These are phyloP conservation scores for Collybia nuda DNA, from an alignment of 768 basidiomycete species.

Conservation along the genomic window DNA sequence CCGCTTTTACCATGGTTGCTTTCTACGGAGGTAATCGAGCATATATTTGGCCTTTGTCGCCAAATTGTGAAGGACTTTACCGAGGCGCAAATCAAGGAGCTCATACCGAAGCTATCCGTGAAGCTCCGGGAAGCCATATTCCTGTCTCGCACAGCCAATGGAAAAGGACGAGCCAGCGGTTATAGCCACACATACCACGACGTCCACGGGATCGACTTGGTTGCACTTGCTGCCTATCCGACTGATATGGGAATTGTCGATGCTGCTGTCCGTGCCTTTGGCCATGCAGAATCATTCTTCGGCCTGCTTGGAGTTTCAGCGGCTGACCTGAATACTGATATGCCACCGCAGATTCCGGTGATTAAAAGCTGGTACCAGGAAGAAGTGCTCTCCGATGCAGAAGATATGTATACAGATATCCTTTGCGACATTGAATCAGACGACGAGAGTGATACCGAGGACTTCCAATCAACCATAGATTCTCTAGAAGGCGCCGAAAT, in stretches of 20 bases:
- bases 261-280: slow-evolving; percentile 13
- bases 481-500: too few species aligned
- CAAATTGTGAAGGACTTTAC: slow-evolving; percentile 34
- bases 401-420: too few species aligned
- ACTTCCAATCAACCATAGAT: too few species aligned
- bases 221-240: slow-evolving; percentile 17
- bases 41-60: slow-evolving; percentile 28
- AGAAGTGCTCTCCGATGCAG: too few species aligned
- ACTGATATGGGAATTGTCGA: slow-evolving; percentile 17
- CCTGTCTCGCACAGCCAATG: slow-evolving; percentile 5
- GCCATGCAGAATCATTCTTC: slow-evolving; percentile 19
- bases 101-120: slow-evolving; percentile 24
- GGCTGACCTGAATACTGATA: not conserved
- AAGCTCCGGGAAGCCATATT: slow-evolving; percentile 21
- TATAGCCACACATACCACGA: slow-evolving; percentile 28
- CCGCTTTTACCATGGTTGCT: slow-evolving; percentile 26
- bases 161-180: slow-evolving; percentile 18
- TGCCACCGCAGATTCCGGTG: not conserved
- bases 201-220: slow-evolving; percentile 12
- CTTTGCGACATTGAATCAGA: too few species aligned
- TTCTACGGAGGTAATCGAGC: slow-evolving; percentile 29
- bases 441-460: too few species aligned
- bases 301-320: slow-evolving; percentile 16
- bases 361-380: slow-evolving; percentile 1
- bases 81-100: slow-evolving; percentile 23